phyloP scores from a whole-genome alignment of 805 yeast genomes.

The Citeromyces nyonsensis region DNA sequence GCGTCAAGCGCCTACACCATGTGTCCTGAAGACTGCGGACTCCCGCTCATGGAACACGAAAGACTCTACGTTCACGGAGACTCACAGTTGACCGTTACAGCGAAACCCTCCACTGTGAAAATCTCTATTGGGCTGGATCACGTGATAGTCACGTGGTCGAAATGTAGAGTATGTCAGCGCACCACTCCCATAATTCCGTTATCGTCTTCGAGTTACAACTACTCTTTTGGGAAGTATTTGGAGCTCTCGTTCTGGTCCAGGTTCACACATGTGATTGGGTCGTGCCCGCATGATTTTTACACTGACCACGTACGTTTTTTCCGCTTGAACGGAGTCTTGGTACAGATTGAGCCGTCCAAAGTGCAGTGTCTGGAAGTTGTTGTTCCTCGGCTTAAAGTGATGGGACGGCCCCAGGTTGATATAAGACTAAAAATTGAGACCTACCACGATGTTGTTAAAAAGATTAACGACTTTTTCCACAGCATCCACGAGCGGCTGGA shows the following conservation, averaged over 20 bases:
- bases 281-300: conserved; percentile 71
- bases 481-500: conserved; percentile 57
- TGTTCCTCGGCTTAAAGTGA: conserved; percentile 57
- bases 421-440: conserved; percentile 54
- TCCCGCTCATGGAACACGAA: conserved; percentile 55
- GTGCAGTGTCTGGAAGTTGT: conserved; percentile 69
- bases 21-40: conserved; percentile 79
- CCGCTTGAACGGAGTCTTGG: conserved; percentile 64
- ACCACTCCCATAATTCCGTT: conserved; percentile 67
- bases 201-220: conserved; percentile 79
- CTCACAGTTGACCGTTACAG: conserved; percentile 65
- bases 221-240: conserved; percentile 85
- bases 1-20: conserved; percentile 47
- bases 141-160: conserved; percentile 81
- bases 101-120: conserved; percentile 44
- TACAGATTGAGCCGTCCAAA: conserved; percentile 61
- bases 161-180: conserved; percentile 64
- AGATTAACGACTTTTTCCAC: conserved; percentile 47
- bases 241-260: conserved; percentile 76
- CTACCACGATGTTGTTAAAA: conserved; percentile 32
- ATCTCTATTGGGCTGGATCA: conserved; percentile 40
- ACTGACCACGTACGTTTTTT: conserved; percentile 75
- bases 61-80: conserved; percentile 80
- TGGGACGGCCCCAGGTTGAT: conserved; percentile 61
- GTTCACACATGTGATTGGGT: conserved; percentile 39